phyloP scores from a whole-genome alignment of 805 yeast species.

The Candida taoyuanica region DNA sequence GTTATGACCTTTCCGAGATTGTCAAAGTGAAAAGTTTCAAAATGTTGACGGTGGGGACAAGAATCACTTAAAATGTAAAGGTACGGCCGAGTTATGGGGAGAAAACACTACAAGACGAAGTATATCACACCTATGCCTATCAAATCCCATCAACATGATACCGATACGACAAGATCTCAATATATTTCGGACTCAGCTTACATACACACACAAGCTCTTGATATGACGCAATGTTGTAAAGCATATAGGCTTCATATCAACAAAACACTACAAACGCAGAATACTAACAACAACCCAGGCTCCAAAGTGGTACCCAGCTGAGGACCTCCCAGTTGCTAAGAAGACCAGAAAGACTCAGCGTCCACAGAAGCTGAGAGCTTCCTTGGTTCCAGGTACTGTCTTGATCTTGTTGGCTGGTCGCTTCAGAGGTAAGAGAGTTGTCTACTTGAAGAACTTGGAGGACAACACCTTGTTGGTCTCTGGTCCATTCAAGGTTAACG shows the following conservation, averaged over 20 bases:
- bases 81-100: neutral
- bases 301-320: constrained; percentile 93
- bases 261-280: too few relatives aligned
- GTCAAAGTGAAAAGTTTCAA: constrained; percentile 14
- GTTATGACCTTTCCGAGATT: neutral
- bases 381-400: constrained; percentile 97
- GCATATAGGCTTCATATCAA: too few relatives aligned
- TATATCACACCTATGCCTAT: neutral
- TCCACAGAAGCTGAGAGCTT: constrained; percentile 93
- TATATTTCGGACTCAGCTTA: too few relatives aligned
- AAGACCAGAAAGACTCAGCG: constrained; percentile 85
- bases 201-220: too few relatives aligned
- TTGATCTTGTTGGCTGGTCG: constrained; percentile 97
- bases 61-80: neutral
- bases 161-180: too few relatives aligned
- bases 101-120: neutral
- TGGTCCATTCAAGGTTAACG: constrained; percentile 99
- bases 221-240: too few relatives aligned
- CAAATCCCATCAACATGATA: too few relatives aligned
- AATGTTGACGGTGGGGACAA: neutral
- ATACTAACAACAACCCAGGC: constrained; percentile 33
- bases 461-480: constrained; percentile 96
- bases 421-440: constrained; percentile 99
- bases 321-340: constrained; percentile 83
- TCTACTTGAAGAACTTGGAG: constrained; percentile 92